A percentile compares a stretch with the other conserved stretches of the same genome.
Conservation (phyloP, 1,284 basidiomycete species). For the Clitocybe nebularis region DNA sequence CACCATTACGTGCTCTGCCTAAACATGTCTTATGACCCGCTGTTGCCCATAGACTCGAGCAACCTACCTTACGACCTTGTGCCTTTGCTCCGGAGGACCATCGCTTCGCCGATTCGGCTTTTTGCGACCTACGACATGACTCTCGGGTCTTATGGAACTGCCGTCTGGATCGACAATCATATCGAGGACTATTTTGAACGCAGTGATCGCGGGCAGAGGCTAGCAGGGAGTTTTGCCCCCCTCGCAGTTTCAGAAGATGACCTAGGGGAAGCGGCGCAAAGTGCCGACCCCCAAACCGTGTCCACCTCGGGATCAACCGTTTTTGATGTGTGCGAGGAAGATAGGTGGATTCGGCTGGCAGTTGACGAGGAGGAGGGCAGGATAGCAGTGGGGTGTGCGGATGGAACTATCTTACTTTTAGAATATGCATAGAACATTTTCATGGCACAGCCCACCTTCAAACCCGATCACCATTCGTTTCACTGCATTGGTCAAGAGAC, state of each 20-base stretch:
- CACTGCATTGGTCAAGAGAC: no score
- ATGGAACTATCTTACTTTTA: conserved; percentile 48
- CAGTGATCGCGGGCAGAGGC: conserved; percentile 51
- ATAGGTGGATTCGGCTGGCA: conserved; percentile 50
- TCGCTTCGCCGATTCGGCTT: conserved; percentile 56
- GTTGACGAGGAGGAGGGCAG: conserved; percentile 58
- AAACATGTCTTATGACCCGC: conserved; percentile 33
- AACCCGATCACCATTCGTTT: no score
- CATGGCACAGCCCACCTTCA: background rate
- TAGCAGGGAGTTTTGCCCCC: conserved; percentile 36
- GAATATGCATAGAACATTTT: conserved; percentile 39
- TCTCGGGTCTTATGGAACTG: conserved; percentile 56
- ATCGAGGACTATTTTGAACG: conserved; percentile 44
- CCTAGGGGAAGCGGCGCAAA: conserved; percentile 15
- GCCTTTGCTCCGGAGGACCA: conserved; percentile 35
- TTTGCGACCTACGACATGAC: conserved; percentile 52
- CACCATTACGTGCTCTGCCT: conserved; percentile 54
- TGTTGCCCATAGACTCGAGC: conserved; percentile 21
- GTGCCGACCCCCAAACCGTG: conserved; percentile 20
- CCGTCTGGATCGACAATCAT: conserved; percentile 61
- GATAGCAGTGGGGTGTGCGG: conserved; percentile 48
- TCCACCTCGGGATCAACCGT: conserved; percentile 35
- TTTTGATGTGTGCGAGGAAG: conserved; percentile 40
- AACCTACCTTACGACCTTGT: conserved; percentile 46
- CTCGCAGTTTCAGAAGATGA: conserved; percentile 22